These are phyloP conservation scores for Sideroxylon spinosum DNA, from an alignment of 179 eudicot species.

Conservation along the genomic window DNA sequence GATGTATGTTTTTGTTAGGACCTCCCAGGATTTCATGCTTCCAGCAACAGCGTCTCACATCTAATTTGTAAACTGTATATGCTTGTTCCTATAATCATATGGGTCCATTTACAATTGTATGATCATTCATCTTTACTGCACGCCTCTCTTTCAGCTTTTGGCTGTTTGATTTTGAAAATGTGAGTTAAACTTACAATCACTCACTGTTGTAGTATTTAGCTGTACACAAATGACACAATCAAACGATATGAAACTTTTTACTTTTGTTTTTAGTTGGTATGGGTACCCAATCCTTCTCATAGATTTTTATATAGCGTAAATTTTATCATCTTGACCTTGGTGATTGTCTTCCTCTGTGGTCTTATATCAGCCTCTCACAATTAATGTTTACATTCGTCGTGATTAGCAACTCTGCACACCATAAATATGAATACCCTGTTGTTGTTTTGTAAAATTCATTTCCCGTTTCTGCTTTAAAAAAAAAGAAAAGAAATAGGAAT, in stretches of 20 bases:
- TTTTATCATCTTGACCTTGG: not conserved
- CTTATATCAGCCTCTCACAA: not conserved
- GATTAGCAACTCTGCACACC: not conserved
- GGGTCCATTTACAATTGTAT: not conserved
- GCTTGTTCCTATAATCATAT: too few relatives aligned
- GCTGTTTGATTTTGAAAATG: not conserved
- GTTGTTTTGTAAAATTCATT: not conserved
- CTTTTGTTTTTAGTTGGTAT: not conserved
- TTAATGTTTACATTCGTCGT: not conserved
- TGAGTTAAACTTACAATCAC: not conserved
- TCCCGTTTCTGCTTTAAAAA: not conserved
- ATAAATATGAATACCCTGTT: not conserved
- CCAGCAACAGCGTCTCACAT: not conserved
- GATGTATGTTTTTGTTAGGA: not conserved
- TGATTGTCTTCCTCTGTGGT: not conserved
- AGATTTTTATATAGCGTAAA: not conserved
- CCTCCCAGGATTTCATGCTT: not conserved
- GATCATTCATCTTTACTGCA: not conserved
- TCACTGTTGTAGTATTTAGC: not conserved
- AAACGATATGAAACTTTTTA: not conserved
- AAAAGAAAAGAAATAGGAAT: too few relatives aligned
- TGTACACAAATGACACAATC: not conserved
- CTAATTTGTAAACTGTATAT: too few relatives aligned
- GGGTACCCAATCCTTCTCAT: not conserved
- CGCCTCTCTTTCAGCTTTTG: not conserved